Evolutionary conservation across 2,329 filamentous ascomycete genomes (phyloP).

Genomic region (Xylariaceae sp.): DNA sequence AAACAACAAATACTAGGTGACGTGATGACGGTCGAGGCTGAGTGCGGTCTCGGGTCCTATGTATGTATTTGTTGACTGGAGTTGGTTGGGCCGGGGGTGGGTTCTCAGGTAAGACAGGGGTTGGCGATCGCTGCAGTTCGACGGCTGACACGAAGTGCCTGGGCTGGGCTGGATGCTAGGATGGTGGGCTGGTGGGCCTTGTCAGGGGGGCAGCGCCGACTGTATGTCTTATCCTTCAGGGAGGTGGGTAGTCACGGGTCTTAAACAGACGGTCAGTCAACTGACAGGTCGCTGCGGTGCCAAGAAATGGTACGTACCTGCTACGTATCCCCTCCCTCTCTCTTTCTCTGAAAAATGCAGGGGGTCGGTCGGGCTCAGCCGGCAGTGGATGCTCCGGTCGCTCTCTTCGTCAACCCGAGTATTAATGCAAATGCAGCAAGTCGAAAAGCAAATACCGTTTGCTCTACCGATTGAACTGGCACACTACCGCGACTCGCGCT

Average conservation of each 20-base stretch:
- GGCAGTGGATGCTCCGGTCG: conserved; percentile 9
- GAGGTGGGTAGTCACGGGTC: conserved; percentile 16
- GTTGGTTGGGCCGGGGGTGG: conserved; percentile 9
- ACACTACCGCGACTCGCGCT: no score
- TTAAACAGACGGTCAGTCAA: conserved; percentile 17
- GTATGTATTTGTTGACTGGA: background rate
- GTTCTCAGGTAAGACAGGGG: conserved; percentile 11
- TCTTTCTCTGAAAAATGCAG: conserved; percentile 14
- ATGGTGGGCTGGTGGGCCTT: conserved; percentile 20
- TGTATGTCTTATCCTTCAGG: conserved; percentile 11
- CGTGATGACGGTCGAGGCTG: conserved; percentile 32
- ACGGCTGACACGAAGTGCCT: conserved; percentile 30
- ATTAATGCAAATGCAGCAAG: conserved; percentile 7
- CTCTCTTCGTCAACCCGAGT: conserved; percentile 2
- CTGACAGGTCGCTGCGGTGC: background rate
- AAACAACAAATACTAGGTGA: conserved; percentile 20
- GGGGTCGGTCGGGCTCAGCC: conserved; percentile 14
- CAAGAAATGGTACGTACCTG: conserved; percentile 8
- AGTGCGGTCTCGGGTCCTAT: conserved; percentile 13
- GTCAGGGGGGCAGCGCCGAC: conserved; percentile 9
- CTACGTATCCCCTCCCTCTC: no score
- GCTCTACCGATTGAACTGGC: conserved; percentile 6
- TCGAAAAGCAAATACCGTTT: conserved; percentile 1
- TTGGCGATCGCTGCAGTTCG: conserved; percentile 21
- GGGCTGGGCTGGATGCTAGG: conserved; percentile 19